These are phyloP conservation scores for Papiliotrema fonsecae DNA, from an alignment of 1,284 basidiomycete genomes.

Conservation along the genomic window DNA sequence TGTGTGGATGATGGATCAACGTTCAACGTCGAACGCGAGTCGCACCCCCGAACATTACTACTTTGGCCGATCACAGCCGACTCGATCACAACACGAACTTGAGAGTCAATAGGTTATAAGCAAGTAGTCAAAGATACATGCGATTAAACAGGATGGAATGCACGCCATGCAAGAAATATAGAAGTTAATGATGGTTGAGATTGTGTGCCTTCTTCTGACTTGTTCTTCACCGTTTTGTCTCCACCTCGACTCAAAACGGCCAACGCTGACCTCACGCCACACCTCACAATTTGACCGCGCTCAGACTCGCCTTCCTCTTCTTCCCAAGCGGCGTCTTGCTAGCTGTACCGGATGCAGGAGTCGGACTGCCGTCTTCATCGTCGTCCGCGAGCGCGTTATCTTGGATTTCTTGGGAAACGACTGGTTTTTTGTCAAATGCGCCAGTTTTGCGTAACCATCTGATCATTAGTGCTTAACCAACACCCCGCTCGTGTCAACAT, in stretches of 20 bases:
- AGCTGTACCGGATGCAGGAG: conserved; percentile 4
- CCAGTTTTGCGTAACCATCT: conserved; percentile 46
- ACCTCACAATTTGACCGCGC: background rate
- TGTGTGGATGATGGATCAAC: too few relatives aligned
- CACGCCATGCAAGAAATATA: too few relatives aligned
- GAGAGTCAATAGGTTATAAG: too few relatives aligned
- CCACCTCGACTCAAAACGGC: background rate
- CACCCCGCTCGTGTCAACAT: conserved; percentile 1
- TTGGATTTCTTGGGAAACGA: background rate
- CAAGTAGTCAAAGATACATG: too few relatives aligned
- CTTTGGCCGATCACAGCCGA: too few relatives aligned
- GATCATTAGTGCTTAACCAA: background rate
- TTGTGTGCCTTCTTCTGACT: too few relatives aligned
- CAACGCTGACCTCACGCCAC: too few relatives aligned
- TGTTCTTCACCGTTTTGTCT: background rate
- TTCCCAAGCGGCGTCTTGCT: background rate
- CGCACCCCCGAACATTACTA: too few relatives aligned
- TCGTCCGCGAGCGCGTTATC: background rate
- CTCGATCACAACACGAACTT: too few relatives aligned
- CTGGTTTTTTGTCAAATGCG: conserved; percentile 44
- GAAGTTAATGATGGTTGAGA: too few relatives aligned
- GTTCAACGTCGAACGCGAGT: too few relatives aligned
- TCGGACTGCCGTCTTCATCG: conserved; percentile 12
- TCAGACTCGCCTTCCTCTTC: conserved; percentile 8
- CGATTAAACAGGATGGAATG: too few relatives aligned